Evolutionary conservation across 2,329 filamentous ascomycete species (phyloP).

Genomic region (Epichloe gansuensis): DNA sequence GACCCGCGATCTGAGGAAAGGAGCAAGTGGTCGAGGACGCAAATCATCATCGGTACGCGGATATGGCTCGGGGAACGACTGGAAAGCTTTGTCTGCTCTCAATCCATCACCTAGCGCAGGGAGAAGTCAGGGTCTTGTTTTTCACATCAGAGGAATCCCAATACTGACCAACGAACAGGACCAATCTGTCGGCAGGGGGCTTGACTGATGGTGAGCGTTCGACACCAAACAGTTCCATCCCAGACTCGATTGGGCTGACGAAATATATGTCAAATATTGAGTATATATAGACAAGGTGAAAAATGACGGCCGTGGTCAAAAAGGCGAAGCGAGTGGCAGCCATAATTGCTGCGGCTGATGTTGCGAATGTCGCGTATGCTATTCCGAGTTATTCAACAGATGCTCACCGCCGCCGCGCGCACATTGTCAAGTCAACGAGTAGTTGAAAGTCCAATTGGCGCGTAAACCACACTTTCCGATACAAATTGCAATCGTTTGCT

Average conservation of each 20-base stretch:
- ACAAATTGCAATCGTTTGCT: too few species aligned
- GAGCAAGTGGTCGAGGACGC: constrained; percentile 69
- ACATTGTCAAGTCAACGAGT: background rate
- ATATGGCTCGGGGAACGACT: constrained; percentile 81
- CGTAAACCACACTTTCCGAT: background rate
- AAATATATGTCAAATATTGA: constrained; percentile 99
- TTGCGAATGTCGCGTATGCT: background rate
- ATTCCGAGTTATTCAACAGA: background rate
- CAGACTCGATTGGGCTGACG: constrained; percentile 89
- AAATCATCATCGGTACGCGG: constrained; percentile 51
- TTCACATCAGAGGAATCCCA: background rate
- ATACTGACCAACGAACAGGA: constrained; percentile 73
- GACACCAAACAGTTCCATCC: constrained; percentile 73
- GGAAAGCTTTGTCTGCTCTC: constrained; percentile 94
- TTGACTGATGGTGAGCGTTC: constrained; percentile 45
- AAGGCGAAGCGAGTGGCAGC: constrained; percentile 60
- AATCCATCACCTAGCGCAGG: constrained; percentile 60
- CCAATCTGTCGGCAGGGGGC: constrained; percentile 76
- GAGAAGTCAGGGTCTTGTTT: background rate
- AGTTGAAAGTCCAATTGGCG: background rate
- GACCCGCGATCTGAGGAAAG: constrained; percentile 80
- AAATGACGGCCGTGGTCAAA: constrained; percentile 74
- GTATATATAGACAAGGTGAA: constrained; percentile 86
- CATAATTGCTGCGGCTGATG: constrained; percentile 31
- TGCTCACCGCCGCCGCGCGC: background rate